Evolutionary conservation across 805 yeast genomes (phyloP), one percentile per base, ranked within the genome.

Genomic region (Debaryomyces hansenii): DNA sequence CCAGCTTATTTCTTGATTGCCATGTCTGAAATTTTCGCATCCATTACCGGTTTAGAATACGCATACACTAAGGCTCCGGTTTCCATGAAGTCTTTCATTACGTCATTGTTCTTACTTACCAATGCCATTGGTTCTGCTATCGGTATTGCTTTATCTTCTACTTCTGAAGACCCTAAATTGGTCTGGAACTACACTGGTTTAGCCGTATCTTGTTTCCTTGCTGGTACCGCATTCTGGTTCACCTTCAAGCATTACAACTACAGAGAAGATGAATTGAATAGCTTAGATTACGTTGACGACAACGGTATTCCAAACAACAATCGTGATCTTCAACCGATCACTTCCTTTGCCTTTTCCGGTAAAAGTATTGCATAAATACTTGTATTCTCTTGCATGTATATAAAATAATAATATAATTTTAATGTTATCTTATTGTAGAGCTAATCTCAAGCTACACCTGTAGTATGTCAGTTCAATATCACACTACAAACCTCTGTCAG

Each of bases 61-160:
- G 95, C 95, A 15, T 87, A 85, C 69, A 82, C 90, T 21, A 84
- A 87, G 70, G 92, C 94, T 5, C 94, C 94, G 36, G 76, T 75
- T 7, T 68, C 77, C 41, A 82, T 82, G 87, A 81, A 80, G 64
- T 78, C 85, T 12, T 78, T 82, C 59, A 77, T 82, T 57, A 81
- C 82, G 83, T 75, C 84, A 12, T 51, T 82, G 42, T 86, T 83
- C 72, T 73, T 87, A 58, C 68, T 87, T 47, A 85, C 87, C 36
- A 83, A 75, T 54, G 94, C 95, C n/a, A 57, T 84, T 42, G 90
- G 94, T 48, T 78, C 92, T 20, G 90, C 90, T 16, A 58, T 86
- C 40, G 90, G 91, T 57, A 82, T 83, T 64, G 88, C 90, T 11
- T 70, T 85, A 44, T 79, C 87, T 14, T 77, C 89, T 21, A 80